Evolutionary conservation across 2,329 filamentous ascomycete genomes (phyloP).

Genomic region (Neoascochyta sp.): DNA sequence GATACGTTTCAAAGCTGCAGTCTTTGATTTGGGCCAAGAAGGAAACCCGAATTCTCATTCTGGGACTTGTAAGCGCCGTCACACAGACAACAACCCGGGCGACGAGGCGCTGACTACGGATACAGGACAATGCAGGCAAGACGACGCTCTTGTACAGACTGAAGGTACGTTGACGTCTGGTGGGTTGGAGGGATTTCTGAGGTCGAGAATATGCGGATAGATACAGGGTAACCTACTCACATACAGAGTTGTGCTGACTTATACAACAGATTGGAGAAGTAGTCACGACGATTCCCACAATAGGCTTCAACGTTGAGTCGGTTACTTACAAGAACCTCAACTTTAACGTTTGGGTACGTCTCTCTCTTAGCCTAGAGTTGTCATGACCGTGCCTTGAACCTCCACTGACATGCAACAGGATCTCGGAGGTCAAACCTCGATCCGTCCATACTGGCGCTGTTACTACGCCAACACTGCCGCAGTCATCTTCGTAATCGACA

Average conservation of each 20-base stretch:
- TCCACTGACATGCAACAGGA: constrained; percentile 53
- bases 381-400: background rate
- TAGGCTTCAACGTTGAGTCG: constrained; percentile 98
- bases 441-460: constrained; percentile 97
- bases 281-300: constrained; percentile 97
- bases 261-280: constrained; percentile 83
- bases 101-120: constrained; percentile 24
- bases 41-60: constrained; percentile 92
- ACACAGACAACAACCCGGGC: background rate
- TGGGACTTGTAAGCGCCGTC: constrained; percentile 70
- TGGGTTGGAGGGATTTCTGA: too few relatives aligned
- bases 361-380: background rate
- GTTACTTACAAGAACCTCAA: constrained; percentile 98
- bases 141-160: constrained; percentile 94
- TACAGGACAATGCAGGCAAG: constrained; percentile 94
- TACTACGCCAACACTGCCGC: constrained; percentile 99
- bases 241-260: constrained; percentile 5
- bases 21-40: constrained; percentile 73
- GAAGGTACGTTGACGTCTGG: constrained; percentile 71
- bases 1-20: constrained; percentile 30
- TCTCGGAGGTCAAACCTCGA: constrained; percentile 95
- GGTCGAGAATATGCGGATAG: background rate
- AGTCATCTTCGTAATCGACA: constrained; percentile 98
- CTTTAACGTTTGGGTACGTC: constrained; percentile 92
- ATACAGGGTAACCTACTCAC: too few relatives aligned